These are phyloP conservation scores for Salvia splendens DNA, from an alignment of 257 asterid species.

Conservation along the genomic window DNA sequence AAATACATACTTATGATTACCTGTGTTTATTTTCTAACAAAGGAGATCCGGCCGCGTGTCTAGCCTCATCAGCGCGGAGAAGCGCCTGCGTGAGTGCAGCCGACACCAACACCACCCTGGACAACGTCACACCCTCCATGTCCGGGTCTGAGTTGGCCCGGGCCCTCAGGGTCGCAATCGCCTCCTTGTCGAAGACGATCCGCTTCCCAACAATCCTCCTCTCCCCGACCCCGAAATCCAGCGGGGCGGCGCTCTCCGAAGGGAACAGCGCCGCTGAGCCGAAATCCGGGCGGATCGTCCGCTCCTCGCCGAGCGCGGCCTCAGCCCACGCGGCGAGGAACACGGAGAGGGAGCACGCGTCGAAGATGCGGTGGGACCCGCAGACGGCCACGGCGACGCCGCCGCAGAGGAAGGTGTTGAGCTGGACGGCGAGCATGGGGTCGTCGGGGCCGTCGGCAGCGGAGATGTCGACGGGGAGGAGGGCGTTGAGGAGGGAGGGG, in stretches of 20 bases:
- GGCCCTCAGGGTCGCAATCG: constrained; percentile 16
- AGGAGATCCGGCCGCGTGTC: not conserved
- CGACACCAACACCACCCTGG: constrained; percentile 29
- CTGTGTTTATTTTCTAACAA: too few species aligned
- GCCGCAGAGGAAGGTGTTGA: constrained; percentile 28
- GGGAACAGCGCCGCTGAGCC: constrained; percentile 21
- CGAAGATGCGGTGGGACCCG: constrained; percentile 27
- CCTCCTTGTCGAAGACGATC: constrained; percentile 16
- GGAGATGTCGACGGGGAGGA: constrained; percentile 20
- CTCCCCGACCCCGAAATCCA: constrained; percentile 3
- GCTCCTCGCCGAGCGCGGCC: not conserved
- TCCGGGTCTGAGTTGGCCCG: too few species aligned
- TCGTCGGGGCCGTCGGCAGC: constrained; percentile 21
- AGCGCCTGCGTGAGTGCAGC: constrained; percentile 19
- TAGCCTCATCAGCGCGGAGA: constrained; percentile 17
- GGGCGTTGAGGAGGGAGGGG: constrained; percentile 12
- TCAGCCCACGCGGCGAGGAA: constrained; percentile 25
- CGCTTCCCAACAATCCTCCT: constrained; percentile 9
- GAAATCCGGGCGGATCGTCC: constrained; percentile 15
- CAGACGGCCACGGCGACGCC: constrained; percentile 26
- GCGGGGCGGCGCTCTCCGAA: not conserved
- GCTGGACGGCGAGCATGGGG: constrained; percentile 25
- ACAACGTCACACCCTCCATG: not conserved
- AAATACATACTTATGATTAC: too few species aligned
- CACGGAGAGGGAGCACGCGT: constrained; percentile 26